Evolutionary conservation across 441 rosid genomes (phyloP).

Genomic region (Flueggea neowawraea): DNA sequence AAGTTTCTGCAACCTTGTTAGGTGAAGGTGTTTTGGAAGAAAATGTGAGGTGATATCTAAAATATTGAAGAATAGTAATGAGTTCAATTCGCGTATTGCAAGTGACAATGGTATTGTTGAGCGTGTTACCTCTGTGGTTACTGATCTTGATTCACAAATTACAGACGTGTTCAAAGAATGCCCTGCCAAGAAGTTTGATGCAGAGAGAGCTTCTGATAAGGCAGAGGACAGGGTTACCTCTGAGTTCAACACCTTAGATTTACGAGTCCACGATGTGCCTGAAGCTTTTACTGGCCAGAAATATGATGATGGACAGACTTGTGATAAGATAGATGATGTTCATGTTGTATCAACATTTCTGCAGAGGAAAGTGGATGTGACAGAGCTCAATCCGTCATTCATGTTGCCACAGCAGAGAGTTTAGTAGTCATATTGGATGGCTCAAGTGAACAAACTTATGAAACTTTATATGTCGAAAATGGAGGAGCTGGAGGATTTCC

Average conservation of each 20-base stretch:
- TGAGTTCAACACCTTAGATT: constrained; percentile 6
- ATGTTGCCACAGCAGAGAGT: constrained; percentile 33
- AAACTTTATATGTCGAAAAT: constrained; percentile 22
- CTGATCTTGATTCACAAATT: too few relatives aligned
- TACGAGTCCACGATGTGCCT: constrained; percentile 19
- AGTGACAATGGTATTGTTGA: constrained; percentile 13
- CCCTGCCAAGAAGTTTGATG: too few relatives aligned
- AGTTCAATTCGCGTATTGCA: constrained; percentile 13
- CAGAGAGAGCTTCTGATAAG: too few relatives aligned
- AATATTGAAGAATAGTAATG: constrained; percentile 28
- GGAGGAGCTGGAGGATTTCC: constrained; percentile 33
- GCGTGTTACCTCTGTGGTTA: constrained; percentile 11
- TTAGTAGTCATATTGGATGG: constrained; percentile 18
- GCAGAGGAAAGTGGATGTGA: constrained; percentile 26
- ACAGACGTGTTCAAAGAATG: too few relatives aligned
- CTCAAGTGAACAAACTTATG: constrained; percentile 27
- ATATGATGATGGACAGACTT: constrained; percentile 21
- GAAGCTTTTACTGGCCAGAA: constrained; percentile 21
- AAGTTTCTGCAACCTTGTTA: constrained; percentile 22
- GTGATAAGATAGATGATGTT: constrained; percentile 17
- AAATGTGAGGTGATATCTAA: constrained; percentile 26
- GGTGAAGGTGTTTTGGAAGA: constrained; percentile 28
- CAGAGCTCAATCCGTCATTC: constrained; percentile 28
- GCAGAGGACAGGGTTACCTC: too few relatives aligned
- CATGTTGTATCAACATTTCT: constrained; percentile 10